Evolutionary conservation across 352 stramenopile species (phyloP).

Genomic region (Aphanomyces euteiches): DNA sequence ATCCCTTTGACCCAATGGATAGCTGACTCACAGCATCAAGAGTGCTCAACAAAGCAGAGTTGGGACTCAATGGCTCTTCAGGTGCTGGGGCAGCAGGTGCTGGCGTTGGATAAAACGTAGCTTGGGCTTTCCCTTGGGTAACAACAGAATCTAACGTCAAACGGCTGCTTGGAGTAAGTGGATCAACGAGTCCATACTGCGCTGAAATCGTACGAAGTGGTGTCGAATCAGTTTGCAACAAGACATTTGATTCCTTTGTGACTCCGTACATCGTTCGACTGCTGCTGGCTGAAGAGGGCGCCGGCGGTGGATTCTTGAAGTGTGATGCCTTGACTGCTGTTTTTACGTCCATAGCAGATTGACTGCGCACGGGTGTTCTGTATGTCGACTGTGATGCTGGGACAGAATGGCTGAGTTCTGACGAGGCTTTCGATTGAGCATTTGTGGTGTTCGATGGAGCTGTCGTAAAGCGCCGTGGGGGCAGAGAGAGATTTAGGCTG

Average conservation of each 20-base stretch:
- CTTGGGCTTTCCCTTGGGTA: conserved; percentile 6
- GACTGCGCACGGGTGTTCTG: conserved; percentile 13
- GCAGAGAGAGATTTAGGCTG: conserved; percentile 21
- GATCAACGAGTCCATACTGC: conserved; percentile 19
- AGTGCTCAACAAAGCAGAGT: conserved; percentile 23
- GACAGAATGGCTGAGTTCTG: neutral
- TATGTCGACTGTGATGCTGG: neutral
- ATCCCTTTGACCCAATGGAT: conserved; percentile 8
- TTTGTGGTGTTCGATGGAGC: neutral
- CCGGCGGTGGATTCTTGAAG: conserved; percentile 23
- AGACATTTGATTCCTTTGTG: too few species aligned
- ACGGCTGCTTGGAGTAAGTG: conserved; percentile 25
- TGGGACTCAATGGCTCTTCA: conserved; percentile 28
- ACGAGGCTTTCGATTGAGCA: neutral
- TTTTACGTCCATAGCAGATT: neutral
- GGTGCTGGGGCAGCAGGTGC: neutral
- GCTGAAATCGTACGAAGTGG: conserved; percentile 1
- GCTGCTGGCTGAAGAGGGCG: too few species aligned
- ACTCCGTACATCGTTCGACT: too few species aligned
- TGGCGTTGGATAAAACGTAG: conserved; percentile 9
- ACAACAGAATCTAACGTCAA: conserved; percentile 17
- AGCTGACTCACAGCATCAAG: conserved; percentile 30
- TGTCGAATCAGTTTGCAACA: neutral
- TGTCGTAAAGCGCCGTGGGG: conserved; percentile 11
- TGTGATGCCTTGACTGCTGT: neutral